A percentile compares a stretch with the other conserved stretches of the same genome.
Evolutionary conservation across 768 basidiomycete genomes (phyloP).

Genomic region (Calocera cornea): DNA sequence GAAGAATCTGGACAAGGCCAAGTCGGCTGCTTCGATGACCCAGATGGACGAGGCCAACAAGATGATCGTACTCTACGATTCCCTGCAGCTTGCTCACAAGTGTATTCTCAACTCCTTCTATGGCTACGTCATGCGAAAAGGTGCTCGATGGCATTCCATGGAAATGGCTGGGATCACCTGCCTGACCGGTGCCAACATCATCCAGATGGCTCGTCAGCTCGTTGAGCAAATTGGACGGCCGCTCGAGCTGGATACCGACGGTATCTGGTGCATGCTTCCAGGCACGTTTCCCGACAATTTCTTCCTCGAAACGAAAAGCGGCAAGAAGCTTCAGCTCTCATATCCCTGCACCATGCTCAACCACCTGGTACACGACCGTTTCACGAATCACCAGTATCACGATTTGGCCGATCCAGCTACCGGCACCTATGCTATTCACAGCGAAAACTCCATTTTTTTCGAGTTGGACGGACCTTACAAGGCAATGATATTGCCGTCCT

Average conservation of each 20-base stretch:
- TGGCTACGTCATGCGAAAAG: conserved; percentile 99
- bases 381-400: conserved; percentile 98
- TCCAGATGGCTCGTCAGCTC: conserved; percentile 94
- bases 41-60: conserved; percentile 96
- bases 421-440: conserved; percentile 72
- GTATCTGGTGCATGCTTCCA: conserved; percentile 99
- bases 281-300: conserved; percentile 97
- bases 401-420: conserved; percentile 65
- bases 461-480: conserved; percentile 97
- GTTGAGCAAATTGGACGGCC: conserved; percentile 97
- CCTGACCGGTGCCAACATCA: conserved; percentile 91
- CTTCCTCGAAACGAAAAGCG: conserved; percentile 77
- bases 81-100: conserved; percentile 96
- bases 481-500: conserved; percentile 97
- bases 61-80: conserved; percentile 98
- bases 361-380: conserved; percentile 86
- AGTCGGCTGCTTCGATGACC: conserved; percentile 53
- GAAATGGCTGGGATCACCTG: conserved; percentile 99
- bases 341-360: conserved; percentile 99
- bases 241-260: conserved; percentile 94
- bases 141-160: conserved; percentile 99
- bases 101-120: conserved; percentile 99
- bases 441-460: conserved; percentile 98
- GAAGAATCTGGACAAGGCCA: conserved; percentile 77
- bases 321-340: conserved; percentile 78